A percentile compares a stretch with the other conserved stretches of the same genome.
Conservation (phyloP, 2,329 filamentous ascomycete species). For the Neocucurbitaria cava region DNA sequence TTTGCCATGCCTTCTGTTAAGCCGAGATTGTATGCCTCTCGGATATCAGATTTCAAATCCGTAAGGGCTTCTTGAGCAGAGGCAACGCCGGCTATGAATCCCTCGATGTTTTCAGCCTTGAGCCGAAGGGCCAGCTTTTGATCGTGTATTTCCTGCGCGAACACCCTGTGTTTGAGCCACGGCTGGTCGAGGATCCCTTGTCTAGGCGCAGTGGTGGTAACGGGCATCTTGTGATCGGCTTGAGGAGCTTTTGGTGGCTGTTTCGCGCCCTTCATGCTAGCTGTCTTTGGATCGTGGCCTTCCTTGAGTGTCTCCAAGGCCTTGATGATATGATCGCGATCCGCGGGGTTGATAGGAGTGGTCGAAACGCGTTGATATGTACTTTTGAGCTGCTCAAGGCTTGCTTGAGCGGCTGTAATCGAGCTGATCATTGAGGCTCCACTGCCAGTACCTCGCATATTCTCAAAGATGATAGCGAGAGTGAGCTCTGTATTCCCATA, state of each 20-base stretch:
- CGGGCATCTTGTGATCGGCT: no score
- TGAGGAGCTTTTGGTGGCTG: not conserved
- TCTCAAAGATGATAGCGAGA: not conserved
- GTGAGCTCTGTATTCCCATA: not conserved
- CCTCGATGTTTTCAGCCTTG: not conserved
- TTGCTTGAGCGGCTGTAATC: not conserved
- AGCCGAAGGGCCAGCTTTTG: not conserved
- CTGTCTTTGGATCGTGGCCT: not conserved
- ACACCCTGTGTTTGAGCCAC: no score
- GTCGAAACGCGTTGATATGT: not conserved
- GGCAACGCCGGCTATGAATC: not conserved
- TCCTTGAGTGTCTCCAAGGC: not conserved
- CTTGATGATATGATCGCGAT: not conserved
- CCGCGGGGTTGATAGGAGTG: not conserved
- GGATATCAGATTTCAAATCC: not conserved
- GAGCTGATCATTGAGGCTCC: not conserved
- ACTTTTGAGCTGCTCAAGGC: not conserved
- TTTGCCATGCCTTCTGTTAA: not conserved
- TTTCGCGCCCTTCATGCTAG: not conserved
- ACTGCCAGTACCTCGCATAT: not conserved
- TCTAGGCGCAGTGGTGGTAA: no score
- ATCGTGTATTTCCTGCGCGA: not conserved
- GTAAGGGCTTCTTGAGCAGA: not conserved
- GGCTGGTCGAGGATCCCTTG: no score
- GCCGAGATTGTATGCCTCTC: not conserved